Percentiles rank a stretch among this genome's conserved stretches.
These are phyloP conservation scores for Verticillium zaregamsianum DNA, from an alignment of 2,329 filamentous ascomycete species.

Conservation along the genomic window DNA sequence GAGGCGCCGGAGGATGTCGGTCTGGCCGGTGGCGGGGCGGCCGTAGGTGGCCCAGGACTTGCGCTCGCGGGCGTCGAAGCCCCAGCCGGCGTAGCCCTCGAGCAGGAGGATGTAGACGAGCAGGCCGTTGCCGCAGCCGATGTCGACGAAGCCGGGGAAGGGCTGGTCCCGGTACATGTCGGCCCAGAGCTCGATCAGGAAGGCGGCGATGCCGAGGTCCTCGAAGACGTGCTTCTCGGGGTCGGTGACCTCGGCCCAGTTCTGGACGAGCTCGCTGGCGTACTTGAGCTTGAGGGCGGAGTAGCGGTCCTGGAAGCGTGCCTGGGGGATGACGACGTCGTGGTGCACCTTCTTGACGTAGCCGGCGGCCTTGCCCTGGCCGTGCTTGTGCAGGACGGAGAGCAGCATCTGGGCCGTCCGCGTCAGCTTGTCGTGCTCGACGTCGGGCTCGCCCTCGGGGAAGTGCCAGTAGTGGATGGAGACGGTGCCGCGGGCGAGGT, in stretches of 20 bases:
- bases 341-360: conserved; percentile 82
- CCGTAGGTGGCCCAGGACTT: conserved; percentile 79
- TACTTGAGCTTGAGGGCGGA: conserved; percentile 74
- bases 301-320: conserved; percentile 78
- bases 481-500: conserved; percentile 40
- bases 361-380: conserved; percentile 57
- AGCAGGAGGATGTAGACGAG: conserved; percentile 75
- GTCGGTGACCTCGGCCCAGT: conserved; percentile 84
- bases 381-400: conserved; percentile 68
- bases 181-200: conserved; percentile 86
- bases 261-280: conserved; percentile 63
- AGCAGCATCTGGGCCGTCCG: conserved; percentile 68
- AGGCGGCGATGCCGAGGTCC: conserved; percentile 85
- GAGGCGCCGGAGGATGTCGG: conserved; percentile 32
- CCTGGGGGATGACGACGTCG: conserved; percentile 74
- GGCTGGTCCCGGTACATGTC: conserved; percentile 63
- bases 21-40: background rate
- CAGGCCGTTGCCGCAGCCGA: conserved; percentile 92
- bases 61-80: conserved; percentile 82
- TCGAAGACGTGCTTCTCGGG: conserved; percentile 93
- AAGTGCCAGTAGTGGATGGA: conserved; percentile 61
- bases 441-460: conserved; percentile 21
- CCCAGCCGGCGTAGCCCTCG: conserved; percentile 83
- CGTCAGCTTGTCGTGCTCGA: conserved; percentile 43
- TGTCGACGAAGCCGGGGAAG: conserved; percentile 91